Evolutionary conservation across 2,329 filamentous ascomycete genomes (phyloP).

Genomic region (Zasmidium cellare): DNA sequence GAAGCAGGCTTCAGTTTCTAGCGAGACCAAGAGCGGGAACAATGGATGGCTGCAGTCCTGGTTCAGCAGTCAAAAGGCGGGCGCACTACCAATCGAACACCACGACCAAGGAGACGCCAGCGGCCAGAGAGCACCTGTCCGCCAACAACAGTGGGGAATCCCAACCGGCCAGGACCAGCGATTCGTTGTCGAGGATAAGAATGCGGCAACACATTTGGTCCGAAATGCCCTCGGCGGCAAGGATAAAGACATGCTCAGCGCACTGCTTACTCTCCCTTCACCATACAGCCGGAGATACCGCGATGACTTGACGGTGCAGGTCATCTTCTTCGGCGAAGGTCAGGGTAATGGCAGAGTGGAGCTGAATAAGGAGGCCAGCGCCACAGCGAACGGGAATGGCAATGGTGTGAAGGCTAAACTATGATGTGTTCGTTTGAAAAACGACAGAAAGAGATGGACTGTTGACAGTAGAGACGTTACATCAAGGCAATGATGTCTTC

Average conservation of each 20-base stretch:
- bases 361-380: constrained; percentile 84
- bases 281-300: constrained; percentile 90
- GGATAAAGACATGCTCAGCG: constrained; percentile 90
- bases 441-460: not conserved
- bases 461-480: not conserved
- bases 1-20: constrained; percentile 55
- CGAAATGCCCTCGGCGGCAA: constrained; percentile 92
- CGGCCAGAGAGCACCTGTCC: constrained; percentile 84
- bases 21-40: constrained; percentile 32
- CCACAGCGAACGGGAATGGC: constrained; percentile 39
- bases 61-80: constrained; percentile 53
- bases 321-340: constrained; percentile 94
- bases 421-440: constrained; percentile 6
- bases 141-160: constrained; percentile 88
- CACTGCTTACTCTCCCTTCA: constrained; percentile 83
- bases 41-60: constrained; percentile 70
- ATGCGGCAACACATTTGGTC: constrained; percentile 92
- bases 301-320: constrained; percentile 94
- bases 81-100: constrained; percentile 72
- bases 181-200: constrained; percentile 95
- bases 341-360: constrained; percentile 74
- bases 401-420: constrained; percentile 28
- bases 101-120: constrained; percentile 48
- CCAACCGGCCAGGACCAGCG: constrained; percentile 70
- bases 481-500: not conserved